These are phyloP conservation scores for Saccharomycopsis guyanensis DNA, from an alignment of 805 yeast species.

Conservation along the genomic window DNA sequence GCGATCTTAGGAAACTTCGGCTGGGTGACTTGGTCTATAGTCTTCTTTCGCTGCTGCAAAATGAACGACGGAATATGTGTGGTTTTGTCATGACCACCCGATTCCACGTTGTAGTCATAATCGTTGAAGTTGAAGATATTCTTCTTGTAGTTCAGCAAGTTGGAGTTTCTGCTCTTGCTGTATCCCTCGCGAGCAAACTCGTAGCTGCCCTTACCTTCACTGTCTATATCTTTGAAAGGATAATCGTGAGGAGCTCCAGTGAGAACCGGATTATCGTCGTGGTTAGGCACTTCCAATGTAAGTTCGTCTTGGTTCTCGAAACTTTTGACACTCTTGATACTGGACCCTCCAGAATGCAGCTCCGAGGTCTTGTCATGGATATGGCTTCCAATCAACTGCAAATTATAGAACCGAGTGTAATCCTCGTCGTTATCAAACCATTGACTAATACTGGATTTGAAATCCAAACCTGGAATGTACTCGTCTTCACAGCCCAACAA, in stretches of 20 bases:
- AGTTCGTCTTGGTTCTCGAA: constrained; percentile 13
- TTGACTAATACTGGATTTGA: constrained; percentile 26
- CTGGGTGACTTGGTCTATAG: background rate
- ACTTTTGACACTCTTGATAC: constrained; percentile 10
- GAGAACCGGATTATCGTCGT: constrained; percentile 15
- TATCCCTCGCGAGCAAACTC: background rate
- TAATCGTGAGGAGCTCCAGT: constrained; percentile 19
- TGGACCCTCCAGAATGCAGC: constrained; percentile 1
- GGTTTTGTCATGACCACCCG: constrained; percentile 19
- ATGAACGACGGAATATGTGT: constrained; percentile 15
- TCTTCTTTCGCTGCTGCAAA: background rate
- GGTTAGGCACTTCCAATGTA: constrained; percentile 16
- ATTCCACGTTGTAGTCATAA: constrained; percentile 16
- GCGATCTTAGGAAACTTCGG: background rate
- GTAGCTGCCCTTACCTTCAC: background rate
- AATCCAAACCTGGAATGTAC: constrained; percentile 66
- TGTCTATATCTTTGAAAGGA: constrained; percentile 11
- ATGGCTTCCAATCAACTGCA: constrained; percentile 18
- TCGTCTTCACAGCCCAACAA: constrained; percentile 62
- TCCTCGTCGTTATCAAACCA: constrained; percentile 19
- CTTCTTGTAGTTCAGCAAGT: constrained; percentile 17
- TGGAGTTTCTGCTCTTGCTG: constrained; percentile 5
- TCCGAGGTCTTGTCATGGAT: constrained; percentile 9
- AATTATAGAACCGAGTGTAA: constrained; percentile 12
- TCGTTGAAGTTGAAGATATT: constrained; percentile 18